A percentile compares a stretch with the other conserved stretches of the same genome.
Conservation (phyloP, 352 stramenopile genomes). For the Globisporangium carolinianum region DNA sequence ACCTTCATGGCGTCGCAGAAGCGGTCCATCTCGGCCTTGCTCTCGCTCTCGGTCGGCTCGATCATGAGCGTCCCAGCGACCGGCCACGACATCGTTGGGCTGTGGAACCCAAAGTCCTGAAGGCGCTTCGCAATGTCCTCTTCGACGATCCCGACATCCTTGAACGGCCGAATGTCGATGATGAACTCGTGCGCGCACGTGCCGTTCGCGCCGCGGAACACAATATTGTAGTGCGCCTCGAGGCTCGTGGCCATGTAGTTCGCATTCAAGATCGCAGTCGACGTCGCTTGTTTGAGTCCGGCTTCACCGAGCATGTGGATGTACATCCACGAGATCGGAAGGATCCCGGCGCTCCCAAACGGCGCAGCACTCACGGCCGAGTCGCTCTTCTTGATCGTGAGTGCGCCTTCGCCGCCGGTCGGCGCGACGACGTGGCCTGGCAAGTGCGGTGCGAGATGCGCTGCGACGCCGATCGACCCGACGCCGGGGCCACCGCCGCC, state of each 20-base stretch:
- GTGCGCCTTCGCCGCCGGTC: conserved; percentile 68
- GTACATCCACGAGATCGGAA: conserved; percentile 99
- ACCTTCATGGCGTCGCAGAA: conserved; percentile 95
- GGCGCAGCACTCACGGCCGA: conserved; percentile 91
- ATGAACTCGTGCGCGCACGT: conserved; percentile 99
- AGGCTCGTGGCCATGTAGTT: conserved; percentile 99
- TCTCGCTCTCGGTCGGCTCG: conserved; percentile 98
- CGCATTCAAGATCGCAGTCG: conserved; percentile 97
- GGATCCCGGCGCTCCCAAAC: conserved; percentile 96
- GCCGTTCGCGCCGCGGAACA: conserved; percentile 95
- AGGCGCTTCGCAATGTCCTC: conserved; percentile 98
- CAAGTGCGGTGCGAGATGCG: conserved; percentile 94
- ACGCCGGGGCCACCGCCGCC: conserved; percentile 95
- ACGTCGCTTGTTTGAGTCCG: conserved; percentile 91
- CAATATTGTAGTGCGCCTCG: conserved; percentile 92
- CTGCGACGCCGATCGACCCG: conserved; percentile 88
- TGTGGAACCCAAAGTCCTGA: conserved; percentile 99
- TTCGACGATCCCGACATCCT: conserved; percentile 94
- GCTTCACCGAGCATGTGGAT: conserved; percentile 98
- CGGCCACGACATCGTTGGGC: conserved; percentile 99
- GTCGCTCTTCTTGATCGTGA: conserved; percentile 69
- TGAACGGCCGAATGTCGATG: conserved; percentile 97
- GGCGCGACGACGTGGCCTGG: conserved; percentile 91
- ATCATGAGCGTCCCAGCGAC: conserved; percentile 98
- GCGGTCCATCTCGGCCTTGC: conserved; percentile 96